Evolutionary conservation across 495 filamentous ascomycete genomes (phyloP).

Genomic region (Penicillium longicatenatum): DNA sequence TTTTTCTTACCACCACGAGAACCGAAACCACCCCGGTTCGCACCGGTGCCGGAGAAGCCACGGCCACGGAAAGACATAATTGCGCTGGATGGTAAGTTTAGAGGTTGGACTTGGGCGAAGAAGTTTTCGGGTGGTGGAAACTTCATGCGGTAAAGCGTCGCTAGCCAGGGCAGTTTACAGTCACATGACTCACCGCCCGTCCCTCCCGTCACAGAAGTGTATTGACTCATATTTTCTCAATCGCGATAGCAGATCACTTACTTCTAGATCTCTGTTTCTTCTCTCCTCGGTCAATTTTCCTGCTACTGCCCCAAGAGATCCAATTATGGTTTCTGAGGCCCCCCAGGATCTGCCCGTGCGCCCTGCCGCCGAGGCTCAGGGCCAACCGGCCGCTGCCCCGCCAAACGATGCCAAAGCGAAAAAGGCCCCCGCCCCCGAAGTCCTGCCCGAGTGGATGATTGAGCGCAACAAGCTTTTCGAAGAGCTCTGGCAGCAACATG

Average conservation of each 20-base stretch:
- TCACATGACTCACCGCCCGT: conserved; percentile 48
- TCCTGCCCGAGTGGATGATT: conserved; percentile 77
- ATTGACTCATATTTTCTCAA: conserved; percentile 24
- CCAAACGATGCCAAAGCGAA: conserved; percentile 32
- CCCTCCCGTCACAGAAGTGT: conserved; percentile 14
- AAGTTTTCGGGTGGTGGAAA: conserved; percentile 55
- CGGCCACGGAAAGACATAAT: conserved; percentile 59
- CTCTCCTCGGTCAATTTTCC: conserved; percentile 21
- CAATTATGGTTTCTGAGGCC: conserved; percentile 42
- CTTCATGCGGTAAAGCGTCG: conserved; percentile 52
- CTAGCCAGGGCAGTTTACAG: conserved; percentile 46
- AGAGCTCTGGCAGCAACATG: conserved; percentile 77
- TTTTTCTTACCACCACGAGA: conserved; percentile 43
- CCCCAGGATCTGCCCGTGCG: conserved; percentile 45
- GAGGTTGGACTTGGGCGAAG: conserved; percentile 35
- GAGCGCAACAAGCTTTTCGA: conserved; percentile 87
- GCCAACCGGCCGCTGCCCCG: conserved; percentile 32
- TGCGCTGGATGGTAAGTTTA: conserved; percentile 17
- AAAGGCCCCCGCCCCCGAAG: conserved; percentile 35
- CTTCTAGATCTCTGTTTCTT: conserved; percentile 4
- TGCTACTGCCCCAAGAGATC: conserved; percentile 16
- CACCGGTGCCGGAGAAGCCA: conserved; percentile 45
- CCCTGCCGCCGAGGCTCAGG: conserved; percentile 38
- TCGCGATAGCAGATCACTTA: background rate
- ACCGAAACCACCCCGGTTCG: conserved; percentile 53